Base-by-base conservation (phyloP, 164 flowering plant genomes). In the Saururus chinensis region DNA sequence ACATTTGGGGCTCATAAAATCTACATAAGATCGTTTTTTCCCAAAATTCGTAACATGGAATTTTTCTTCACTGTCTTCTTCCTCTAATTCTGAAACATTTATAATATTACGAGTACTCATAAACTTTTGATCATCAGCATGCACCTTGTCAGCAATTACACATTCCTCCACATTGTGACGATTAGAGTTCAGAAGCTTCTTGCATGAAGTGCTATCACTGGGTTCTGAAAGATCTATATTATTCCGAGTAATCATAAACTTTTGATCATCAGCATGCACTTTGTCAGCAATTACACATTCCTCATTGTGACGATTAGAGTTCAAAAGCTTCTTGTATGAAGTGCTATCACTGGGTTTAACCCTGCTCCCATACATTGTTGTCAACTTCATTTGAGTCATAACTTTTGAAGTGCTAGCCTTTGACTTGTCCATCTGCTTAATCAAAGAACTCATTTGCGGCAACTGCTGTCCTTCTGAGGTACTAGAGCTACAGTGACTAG, bases 11-110 rank as follows among this genome's bases (percentile, higher is more conserved):
- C 82, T 78, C 49, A 62, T 66, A 55, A 70, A 73, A 60, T 83
- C 95, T 53, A 62, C 58, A 66, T 80, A 80, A 21, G 68, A 57
- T 40, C 96, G 89, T 71, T 87, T 95, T 62, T 82, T 60, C 40
- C 74, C 66, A 25, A 71, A 54, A 61, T 42, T 53, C 66, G 65
- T 69, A 51, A 68, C 80, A 65, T 67, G 67, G 53, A 68, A 61
- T 70, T 70, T 79, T 69, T 78, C 89, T 63, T 40, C 11, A 40
- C 42, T 40, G 42, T 40, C 8, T 40, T 79, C 86, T 51, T 79
- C 91, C 57, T 77, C 86, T 53, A 59, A 65, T 65, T 75, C 81
- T 63, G 45, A 12, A 70, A 48, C 57, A 22, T 69, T 45, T 20
- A 74, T 66, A 30, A 58, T 16, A 59, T 55, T 61, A 11, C 57